A percentile compares a stretch with the other conserved stretches of the same genome.
phyloP scores from a whole-genome alignment of 352 stramenopile species.

The Ochromonadaceae sp. region DNA sequence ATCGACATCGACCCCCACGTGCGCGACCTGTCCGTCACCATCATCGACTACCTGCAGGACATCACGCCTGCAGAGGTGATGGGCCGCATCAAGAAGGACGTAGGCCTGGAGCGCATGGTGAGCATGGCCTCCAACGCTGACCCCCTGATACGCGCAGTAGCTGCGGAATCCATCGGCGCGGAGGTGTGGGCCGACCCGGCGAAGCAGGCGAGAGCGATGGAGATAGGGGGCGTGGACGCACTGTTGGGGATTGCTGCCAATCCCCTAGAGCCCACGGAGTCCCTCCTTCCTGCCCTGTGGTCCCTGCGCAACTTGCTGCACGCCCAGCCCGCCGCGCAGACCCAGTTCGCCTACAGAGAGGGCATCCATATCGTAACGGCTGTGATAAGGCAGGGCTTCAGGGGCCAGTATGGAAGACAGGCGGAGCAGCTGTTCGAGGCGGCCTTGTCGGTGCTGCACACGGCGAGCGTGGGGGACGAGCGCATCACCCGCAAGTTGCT shows the following conservation, averaged over 20 bases:
- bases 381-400: neutral
- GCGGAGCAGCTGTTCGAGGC: constrained; percentile 7
- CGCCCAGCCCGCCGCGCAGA: neutral
- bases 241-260: neutral
- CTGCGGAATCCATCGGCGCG: constrained; percentile 7
- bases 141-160: constrained; percentile 1
- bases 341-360: neutral
- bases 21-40: neutral
- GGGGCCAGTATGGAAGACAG: neutral
- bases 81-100: neutral
- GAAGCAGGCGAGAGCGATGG: neutral
- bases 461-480: neutral
- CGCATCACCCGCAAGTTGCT: neutral
- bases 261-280: neutral
- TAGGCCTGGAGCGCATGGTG: constrained; percentile 6
- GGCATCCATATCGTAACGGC: neutral
- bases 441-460: neutral
- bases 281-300: constrained; percentile 5
- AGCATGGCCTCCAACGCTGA: neutral
- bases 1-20: neutral
- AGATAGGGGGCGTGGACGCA: neutral
- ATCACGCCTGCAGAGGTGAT: constrained; percentile 7
- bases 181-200: neutral
- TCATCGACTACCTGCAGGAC: constrained; percentile 10
- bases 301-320: constrained; percentile 4